phyloP scores from a whole-genome alignment of 208 protist species.

The Leishmania amazonensis region DNA sequence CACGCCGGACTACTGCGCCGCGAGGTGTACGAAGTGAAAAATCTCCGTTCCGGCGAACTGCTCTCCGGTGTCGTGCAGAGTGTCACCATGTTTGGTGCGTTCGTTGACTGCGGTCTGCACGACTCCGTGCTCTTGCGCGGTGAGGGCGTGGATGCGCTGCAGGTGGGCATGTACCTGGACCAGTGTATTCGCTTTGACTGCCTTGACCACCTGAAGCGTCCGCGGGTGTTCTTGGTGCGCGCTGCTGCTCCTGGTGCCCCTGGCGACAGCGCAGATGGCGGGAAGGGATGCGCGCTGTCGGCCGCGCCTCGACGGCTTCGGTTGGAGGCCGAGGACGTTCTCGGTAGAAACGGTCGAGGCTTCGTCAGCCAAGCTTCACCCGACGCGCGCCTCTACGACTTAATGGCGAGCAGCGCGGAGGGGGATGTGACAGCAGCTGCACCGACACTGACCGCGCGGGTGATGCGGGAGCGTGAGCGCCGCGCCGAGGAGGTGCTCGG shows the following conservation, averaged over 20 bases:
- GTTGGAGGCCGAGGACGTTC: constrained; percentile 57
- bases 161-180: constrained; percentile 54
- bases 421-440: background rate
- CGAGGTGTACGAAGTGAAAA: constrained; percentile 34
- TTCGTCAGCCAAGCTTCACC: background rate
- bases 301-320: constrained; percentile 18
- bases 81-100: constrained; percentile 85
- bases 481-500: constrained; percentile 12
- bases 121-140: constrained; percentile 69
- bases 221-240: constrained; percentile 41
- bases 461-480: constrained; percentile 21
- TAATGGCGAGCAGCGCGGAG: background rate
- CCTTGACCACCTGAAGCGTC: constrained; percentile 62
- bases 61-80: constrained; percentile 69
- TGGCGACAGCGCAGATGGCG: background rate
- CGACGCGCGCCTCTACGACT: background rate
- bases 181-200: constrained; percentile 39
- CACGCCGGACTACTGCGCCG: constrained; percentile 75
- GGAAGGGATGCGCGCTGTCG: background rate
- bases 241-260: background rate
- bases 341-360: constrained; percentile 15
- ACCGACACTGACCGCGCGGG: constrained; percentile 20
- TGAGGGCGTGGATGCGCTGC: constrained; percentile 49
- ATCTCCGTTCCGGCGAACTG: constrained; percentile 52
- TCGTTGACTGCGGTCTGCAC: constrained; percentile 87